These are phyloP conservation scores for Stipa capillata DNA, from an alignment of 176 grass and related monocot species.

Conservation along the genomic window DNA sequence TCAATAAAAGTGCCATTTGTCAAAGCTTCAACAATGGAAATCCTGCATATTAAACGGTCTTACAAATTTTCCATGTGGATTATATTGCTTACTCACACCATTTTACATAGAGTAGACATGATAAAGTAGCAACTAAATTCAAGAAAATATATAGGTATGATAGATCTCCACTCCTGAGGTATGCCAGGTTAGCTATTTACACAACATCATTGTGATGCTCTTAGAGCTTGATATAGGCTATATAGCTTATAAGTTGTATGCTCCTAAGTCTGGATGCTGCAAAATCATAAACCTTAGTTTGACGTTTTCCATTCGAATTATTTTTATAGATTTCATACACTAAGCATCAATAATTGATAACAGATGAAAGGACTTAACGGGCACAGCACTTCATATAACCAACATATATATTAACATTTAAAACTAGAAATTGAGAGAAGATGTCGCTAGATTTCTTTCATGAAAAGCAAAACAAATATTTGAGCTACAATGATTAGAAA, in stretches of 20 bases:
- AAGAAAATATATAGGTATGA: neutral
- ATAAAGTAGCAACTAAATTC: neutral
- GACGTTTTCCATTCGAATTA: neutral
- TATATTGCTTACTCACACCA: neutral
- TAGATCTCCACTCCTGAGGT: neutral
- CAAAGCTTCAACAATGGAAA: slow-evolving; percentile 6
- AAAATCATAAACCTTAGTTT: neutral
- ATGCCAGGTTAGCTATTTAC: neutral
- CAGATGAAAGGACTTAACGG: neutral
- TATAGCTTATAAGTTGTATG: too few relatives aligned
- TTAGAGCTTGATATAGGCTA: neutral
- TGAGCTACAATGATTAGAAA: neutral
- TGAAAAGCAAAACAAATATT: neutral
- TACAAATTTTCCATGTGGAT: neutral
- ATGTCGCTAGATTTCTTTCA: neutral
- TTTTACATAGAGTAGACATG: neutral
- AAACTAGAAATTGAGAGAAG: neutral
- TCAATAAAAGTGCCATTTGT: slow-evolving; percentile 13
- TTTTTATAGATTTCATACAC: neutral
- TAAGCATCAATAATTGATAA: neutral
- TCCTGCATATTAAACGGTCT: neutral
- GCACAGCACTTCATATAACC: neutral
- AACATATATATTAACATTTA: neutral
- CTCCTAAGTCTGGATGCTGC: neutral
- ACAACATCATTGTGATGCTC: neutral